Conservation (phyloP, 2,329 filamentous ascomycete genomes). For the Phyllosticta ampelicida region DNA sequence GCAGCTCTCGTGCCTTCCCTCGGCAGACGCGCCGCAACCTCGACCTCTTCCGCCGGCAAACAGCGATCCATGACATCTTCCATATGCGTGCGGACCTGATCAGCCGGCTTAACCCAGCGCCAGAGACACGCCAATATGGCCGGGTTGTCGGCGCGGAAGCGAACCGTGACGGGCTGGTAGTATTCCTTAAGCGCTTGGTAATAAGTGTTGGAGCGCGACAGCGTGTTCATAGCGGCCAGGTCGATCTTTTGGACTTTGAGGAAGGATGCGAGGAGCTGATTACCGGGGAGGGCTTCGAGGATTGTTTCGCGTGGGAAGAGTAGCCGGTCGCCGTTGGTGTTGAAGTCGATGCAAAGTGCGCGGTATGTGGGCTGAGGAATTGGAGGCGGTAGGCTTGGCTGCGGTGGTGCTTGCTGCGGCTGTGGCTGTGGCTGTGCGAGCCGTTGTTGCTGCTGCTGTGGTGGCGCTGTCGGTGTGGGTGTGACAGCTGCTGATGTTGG, state of each 20-base stretch:
- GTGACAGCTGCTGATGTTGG: neutral
- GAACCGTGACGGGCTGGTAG: conserved; percentile 64
- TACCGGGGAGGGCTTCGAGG: conserved; percentile 53
- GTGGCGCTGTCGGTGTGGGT: conserved; percentile 24
- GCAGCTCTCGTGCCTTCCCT: conserved; percentile 20
- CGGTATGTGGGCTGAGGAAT: conserved; percentile 4
- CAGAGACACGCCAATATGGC: conserved; percentile 44
- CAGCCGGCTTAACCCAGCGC: conserved; percentile 41
- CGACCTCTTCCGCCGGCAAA: conserved; percentile 43
- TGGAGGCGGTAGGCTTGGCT: conserved; percentile 1
- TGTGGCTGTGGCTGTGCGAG: neutral
- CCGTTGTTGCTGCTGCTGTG: conserved; percentile 43
- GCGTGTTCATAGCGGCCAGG: conserved; percentile 34
- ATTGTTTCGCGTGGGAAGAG: conserved; percentile 71
- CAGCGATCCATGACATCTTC: conserved; percentile 42
- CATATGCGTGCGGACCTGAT: conserved; percentile 29
- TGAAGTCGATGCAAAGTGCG: conserved; percentile 28
- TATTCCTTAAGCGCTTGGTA: conserved; percentile 8
- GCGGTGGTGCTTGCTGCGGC: conserved; percentile 1
- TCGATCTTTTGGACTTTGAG: conserved; percentile 38
- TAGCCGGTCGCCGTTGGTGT: conserved; percentile 57
- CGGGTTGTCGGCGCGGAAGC: conserved; percentile 41
- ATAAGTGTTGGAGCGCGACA: conserved; percentile 45
- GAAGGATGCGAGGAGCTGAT: conserved; percentile 62
- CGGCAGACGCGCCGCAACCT: conserved; percentile 46